Evolutionary conservation across 768 basidiomycete species (phyloP).

Genomic region (Hemileccinum impolitum): DNA sequence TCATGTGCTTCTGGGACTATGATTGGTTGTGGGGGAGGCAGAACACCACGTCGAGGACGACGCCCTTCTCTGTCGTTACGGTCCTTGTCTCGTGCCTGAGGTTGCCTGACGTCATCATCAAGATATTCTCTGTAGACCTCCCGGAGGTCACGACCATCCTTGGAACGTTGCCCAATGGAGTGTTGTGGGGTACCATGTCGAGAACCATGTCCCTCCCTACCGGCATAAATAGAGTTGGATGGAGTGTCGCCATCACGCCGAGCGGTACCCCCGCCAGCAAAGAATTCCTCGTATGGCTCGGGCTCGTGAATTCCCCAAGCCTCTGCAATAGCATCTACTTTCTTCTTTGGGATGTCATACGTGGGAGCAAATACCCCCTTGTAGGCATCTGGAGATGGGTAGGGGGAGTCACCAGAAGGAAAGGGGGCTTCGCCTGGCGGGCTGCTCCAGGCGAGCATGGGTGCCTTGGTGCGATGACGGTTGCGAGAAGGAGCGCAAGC

Average conservation of each 20-base stretch:
- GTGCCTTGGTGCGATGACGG: constrained; percentile 72
- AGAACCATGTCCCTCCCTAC: constrained; percentile 46
- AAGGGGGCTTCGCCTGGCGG: constrained; percentile 39
- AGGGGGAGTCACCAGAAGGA: constrained; percentile 43
- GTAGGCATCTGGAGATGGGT: constrained; percentile 45
- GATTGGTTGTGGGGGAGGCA: constrained; percentile 84
- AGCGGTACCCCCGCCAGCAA: constrained; percentile 65
- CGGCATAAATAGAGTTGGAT: constrained; percentile 67
- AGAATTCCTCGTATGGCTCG: constrained; percentile 88
- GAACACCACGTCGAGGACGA: constrained; percentile 44
- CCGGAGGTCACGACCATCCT: constrained; percentile 50
- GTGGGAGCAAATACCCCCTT: constrained; percentile 45
- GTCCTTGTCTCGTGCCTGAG: constrained; percentile 29
- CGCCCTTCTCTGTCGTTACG: constrained; percentile 34
- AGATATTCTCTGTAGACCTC: constrained; percentile 45
- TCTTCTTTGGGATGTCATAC: constrained; percentile 70
- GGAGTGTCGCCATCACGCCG: constrained; percentile 54
- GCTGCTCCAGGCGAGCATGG: constrained; percentile 74
- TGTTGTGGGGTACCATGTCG: constrained; percentile 36
- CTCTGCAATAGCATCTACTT: constrained; percentile 85
- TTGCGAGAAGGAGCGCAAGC: constrained; percentile 90
- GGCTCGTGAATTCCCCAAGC: constrained; percentile 94
- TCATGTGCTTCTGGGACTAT: constrained; percentile 63
- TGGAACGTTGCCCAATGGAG: constrained; percentile 36
- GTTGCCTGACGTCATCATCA: constrained; percentile 35